These are phyloP conservation scores for Mallotus japonicus DNA, from an alignment of 441 rosid species.

Conservation along the genomic window DNA sequence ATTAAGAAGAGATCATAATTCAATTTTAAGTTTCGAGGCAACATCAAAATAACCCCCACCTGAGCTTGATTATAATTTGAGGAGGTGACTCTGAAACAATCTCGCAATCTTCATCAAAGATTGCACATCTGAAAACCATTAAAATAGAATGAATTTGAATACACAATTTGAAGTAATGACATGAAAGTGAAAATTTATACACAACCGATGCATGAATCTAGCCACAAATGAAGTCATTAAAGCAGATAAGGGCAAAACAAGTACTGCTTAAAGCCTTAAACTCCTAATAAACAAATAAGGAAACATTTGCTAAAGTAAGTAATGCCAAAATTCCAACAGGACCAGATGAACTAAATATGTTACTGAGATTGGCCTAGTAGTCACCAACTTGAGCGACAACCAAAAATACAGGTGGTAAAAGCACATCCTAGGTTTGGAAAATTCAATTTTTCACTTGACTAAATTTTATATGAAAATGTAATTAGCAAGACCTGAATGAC, in stretches of 20 bases:
- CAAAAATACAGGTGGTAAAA: neutral
- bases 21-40: conserved; percentile 10
- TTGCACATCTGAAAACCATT: conserved; percentile 54
- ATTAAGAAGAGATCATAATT: conserved; percentile 15
- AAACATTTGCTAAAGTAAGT: neutral
- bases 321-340: neutral
- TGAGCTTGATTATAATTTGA: conserved; percentile 70
- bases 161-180: neutral
- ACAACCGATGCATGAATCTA: neutral
- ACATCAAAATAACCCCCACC: conserved; percentile 42
- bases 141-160: conserved; percentile 11
- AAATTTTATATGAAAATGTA: neutral
- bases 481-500: neutral
- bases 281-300: neutral
- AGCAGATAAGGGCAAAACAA: neutral
- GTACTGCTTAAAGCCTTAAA: neutral
- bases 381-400: neutral
- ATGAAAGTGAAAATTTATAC: neutral
- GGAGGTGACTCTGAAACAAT: conserved; percentile 58
- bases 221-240: neutral
- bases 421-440: neutral
- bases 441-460: neutral
- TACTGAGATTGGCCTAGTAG: neutral
- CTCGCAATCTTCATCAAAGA: conserved; percentile 90
- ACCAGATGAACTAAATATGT: neutral